Conservation (phyloP, 768 basidiomycete species). For the Pulveroboletus frians region DNA sequence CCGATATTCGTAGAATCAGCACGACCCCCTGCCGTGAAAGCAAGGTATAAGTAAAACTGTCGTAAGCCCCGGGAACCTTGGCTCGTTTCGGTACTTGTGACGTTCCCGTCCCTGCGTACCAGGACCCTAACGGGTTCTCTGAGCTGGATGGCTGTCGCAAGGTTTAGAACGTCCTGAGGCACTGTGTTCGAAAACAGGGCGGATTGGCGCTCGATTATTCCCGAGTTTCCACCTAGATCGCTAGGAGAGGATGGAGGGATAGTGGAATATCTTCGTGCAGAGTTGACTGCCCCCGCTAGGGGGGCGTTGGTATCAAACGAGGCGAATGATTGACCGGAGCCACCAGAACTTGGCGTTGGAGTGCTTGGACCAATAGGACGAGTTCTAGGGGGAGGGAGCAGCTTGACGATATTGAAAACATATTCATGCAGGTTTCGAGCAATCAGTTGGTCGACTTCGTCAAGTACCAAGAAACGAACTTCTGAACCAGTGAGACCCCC, state of each 20-base stretch:
- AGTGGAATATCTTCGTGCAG: slow-evolving; percentile 56
- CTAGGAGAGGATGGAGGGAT: slow-evolving; percentile 45
- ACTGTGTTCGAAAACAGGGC: slow-evolving; percentile 98
- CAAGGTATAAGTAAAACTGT: slow-evolving; percentile 94
- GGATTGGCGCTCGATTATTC: slow-evolving; percentile 73
- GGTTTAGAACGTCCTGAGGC: slow-evolving; percentile 94
- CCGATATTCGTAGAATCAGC: slow-evolving; percentile 44
- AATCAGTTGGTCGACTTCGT: slow-evolving; percentile 97
- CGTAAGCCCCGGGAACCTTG: slow-evolving; percentile 81
- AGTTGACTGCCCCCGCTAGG: slow-evolving; percentile 31
- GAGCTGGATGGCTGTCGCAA: slow-evolving; percentile 88
- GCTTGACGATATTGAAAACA: slow-evolving; percentile 88
- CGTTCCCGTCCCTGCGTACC: slow-evolving; percentile 86
- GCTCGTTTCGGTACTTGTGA: slow-evolving; percentile 59
- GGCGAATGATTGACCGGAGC: slow-evolving; percentile 39
- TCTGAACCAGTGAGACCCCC: slow-evolving; percentile 77
- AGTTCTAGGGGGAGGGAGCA: slow-evolving; percentile 84
- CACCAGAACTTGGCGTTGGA: slow-evolving; percentile 30
- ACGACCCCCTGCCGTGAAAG: slow-evolving; percentile 84
- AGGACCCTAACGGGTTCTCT: slow-evolving; percentile 97
- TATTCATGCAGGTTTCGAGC: slow-evolving; percentile 95
- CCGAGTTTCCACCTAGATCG: slow-evolving; percentile 30
- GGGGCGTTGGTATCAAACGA: slow-evolving; percentile 42
- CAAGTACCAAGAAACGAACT: slow-evolving; percentile 89
- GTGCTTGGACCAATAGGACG: slow-evolving; percentile 41